Conservation (phyloP, 306 rosid genomes). For the Lithocarpus polystachyus region DNA sequence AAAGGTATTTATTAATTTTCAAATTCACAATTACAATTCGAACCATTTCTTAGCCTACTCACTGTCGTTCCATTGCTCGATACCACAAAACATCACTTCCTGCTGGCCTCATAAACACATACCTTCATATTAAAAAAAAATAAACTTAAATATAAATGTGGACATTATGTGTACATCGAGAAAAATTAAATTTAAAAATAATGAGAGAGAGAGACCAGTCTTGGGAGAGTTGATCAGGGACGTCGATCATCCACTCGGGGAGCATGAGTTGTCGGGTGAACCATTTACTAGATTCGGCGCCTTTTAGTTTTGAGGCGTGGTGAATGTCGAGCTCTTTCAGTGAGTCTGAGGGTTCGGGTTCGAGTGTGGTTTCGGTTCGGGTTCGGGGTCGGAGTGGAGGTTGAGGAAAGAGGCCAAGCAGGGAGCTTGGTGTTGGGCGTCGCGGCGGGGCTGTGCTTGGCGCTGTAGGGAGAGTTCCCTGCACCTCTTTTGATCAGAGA, state of each 20-base stretch:
- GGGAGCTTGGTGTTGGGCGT: slow-evolving; percentile 72
- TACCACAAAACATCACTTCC: slow-evolving; percentile 86
- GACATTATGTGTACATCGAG: too few species aligned
- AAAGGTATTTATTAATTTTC: too few species aligned
- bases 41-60: slow-evolving; percentile 77
- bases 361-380: too few species aligned
- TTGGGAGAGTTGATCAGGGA: slow-evolving; percentile 60
- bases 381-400: slow-evolving; percentile 32
- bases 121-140: too few species aligned
- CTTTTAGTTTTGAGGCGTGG: slow-evolving; percentile 44
- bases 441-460: slow-evolving; percentile 79
- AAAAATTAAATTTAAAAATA: too few species aligned
- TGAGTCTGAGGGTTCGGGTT: slow-evolving; percentile 22
- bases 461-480: slow-evolving; percentile 60
- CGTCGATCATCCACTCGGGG: slow-evolving; percentile 98
- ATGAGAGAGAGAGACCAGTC: slow-evolving; percentile 50
- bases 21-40: too few species aligned
- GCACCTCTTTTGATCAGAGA: slow-evolving; percentile 81
- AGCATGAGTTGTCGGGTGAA: slow-evolving; percentile 86
- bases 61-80: slow-evolving; percentile 76
- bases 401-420: slow-evolving; percentile 71
- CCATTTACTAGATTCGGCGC: slow-evolving; percentile 82
- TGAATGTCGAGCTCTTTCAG: slow-evolving; percentile 29
- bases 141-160: too few species aligned
- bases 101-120: slow-evolving; percentile 83